A percentile compares a stretch with the other conserved stretches of the same genome.
phyloP scores from a whole-genome alignment of 352 stramenopile species.

The Pythium coloratum region DNA sequence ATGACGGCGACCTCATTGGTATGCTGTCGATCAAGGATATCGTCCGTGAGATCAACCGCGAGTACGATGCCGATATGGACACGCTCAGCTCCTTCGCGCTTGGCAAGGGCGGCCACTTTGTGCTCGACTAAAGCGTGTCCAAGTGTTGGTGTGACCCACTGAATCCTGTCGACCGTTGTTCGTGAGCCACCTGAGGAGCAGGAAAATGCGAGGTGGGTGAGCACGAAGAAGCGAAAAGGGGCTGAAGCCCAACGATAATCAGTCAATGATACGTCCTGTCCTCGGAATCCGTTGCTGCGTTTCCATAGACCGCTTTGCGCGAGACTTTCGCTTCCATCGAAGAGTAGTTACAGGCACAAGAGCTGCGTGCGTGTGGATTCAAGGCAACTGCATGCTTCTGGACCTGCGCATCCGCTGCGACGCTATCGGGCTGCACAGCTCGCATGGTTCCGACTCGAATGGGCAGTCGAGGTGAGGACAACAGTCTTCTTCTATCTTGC shows the following conservation, averaged over 20 bases:
- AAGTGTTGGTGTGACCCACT: background rate
- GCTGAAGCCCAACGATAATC: background rate
- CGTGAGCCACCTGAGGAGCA: too few relatives aligned
- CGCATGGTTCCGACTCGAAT: too few relatives aligned
- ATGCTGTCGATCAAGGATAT: slow-evolving; percentile 96
- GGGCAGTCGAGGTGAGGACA: too few relatives aligned
- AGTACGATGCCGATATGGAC: slow-evolving; percentile 79
- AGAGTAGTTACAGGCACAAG: too few relatives aligned
- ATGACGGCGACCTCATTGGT: slow-evolving; percentile 87
- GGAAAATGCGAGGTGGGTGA: background rate
- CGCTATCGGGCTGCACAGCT: too few relatives aligned
- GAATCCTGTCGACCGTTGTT: background rate
- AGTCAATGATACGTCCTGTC: background rate
- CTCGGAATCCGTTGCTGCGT: too few relatives aligned
- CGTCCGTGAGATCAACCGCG: slow-evolving; percentile 83
- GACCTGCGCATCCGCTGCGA: too few relatives aligned
- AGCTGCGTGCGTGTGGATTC: too few relatives aligned
- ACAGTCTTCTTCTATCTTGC: too few relatives aligned
- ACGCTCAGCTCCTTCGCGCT: slow-evolving; percentile 79
- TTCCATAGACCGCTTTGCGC: too few relatives aligned
- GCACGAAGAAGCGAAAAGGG: background rate
- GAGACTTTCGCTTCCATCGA: too few relatives aligned
- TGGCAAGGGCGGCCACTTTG: slow-evolving; percentile 77
- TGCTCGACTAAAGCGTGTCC: slow-evolving; percentile 50
- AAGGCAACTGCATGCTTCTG: too few relatives aligned